Base-by-base conservation (phyloP, 2,329 filamentous ascomycete genomes). In the Hypoxylon rubiginosum region DNA sequence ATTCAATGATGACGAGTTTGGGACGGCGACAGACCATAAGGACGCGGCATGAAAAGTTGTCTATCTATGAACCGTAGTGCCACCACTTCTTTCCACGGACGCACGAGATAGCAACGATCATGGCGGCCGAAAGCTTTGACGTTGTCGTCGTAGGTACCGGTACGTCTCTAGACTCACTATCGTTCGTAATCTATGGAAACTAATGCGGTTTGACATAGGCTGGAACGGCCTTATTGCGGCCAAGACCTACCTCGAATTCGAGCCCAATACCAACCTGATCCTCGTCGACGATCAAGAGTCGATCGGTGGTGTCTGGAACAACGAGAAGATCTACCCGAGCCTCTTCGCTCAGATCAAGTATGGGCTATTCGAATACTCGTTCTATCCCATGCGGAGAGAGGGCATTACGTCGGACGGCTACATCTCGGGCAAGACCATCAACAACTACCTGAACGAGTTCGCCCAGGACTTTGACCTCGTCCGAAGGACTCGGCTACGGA, bases 361-460 rank as follows among this genome's bases (percentile, higher is more conserved):
- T 62, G 73, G 74, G 1, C 67, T 74, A 2, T 80, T 80, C 64
- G 72, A 81, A 39, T 80, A 79, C 67, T 72, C 74, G 3, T 73
- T 70, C 68, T 74, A 68, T 19, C 76, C 75, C 2, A 79, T 79
- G 77, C 61, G 60, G 1, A 61, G 63, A 11, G 75, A 78, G 43
- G 76, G 74, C 8, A 71, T 77, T 54, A 72, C 66, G 1, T 3
- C 32, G 1, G 74, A 78, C 45, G 64, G 72, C 15, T 74, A 72
- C 54, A 71, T 79, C 21, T 72, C 77, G 1, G 75, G 73, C 2
- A 43, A 74, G 4, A 77, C 73, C 2, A 76, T 78, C 41, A 68
- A 78, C 58, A 54, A 43, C 9, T 77, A 76, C 57, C 52, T 78
- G 15, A 67, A 69, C 48, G 68, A 74, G 30, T 76, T 75, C 64